Percentiles rank a stretch among this genome's conserved stretches.
These are phyloP conservation scores for Suillus sp. DNA, from an alignment of 768 basidiomycete genomes.

Conservation along the genomic window DNA sequence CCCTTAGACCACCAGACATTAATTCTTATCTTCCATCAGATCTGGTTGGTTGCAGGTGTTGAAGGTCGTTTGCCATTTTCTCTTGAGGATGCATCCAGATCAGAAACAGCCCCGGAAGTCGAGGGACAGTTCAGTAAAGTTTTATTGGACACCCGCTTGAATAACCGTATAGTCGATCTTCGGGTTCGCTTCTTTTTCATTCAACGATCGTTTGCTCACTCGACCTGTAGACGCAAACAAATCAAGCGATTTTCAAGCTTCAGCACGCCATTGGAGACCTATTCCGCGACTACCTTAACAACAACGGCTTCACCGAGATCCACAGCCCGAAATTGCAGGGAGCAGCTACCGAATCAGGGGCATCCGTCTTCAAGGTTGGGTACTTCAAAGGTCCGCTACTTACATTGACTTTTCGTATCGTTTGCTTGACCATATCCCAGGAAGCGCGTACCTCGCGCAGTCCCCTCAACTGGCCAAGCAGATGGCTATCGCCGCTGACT, in stretches of 20 bases:
- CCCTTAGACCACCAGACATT: not conserved
- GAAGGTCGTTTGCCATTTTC: conserved; percentile 86
- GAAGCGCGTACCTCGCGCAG: conserved; percentile 90
- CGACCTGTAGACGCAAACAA: conserved; percentile 77
- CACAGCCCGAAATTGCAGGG: conserved; percentile 98
- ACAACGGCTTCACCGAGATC: conserved; percentile 86
- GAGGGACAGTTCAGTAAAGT: conserved; percentile 76
- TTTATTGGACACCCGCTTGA: conserved; percentile 89
- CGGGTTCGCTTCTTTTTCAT: conserved; percentile 54
- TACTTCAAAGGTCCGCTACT: conserved; percentile 84
- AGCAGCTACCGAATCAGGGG: conserved; percentile 95
- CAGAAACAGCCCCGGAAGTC: conserved; percentile 70
- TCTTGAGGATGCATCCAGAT: conserved; percentile 87
- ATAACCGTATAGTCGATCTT: conserved; percentile 92
- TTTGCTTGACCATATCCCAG: conserved; percentile 41
- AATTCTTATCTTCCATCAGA: conserved; percentile 41
- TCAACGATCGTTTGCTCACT: not conserved
- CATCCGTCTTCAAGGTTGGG: conserved; percentile 95
- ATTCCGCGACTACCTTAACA: conserved; percentile 81
- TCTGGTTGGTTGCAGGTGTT: conserved; percentile 79
- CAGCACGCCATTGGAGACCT: conserved; percentile 87
- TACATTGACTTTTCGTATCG: not conserved
- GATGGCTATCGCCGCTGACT: conserved; percentile 98
- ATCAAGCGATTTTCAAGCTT: conserved; percentile 93
- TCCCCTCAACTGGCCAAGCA: conserved; percentile 98